Evolutionary conservation across 2,329 filamentous ascomycete species (phyloP), one percentile per base, ranked within the genome.

Genomic region (Aureobasidium subglaciale): DNA sequence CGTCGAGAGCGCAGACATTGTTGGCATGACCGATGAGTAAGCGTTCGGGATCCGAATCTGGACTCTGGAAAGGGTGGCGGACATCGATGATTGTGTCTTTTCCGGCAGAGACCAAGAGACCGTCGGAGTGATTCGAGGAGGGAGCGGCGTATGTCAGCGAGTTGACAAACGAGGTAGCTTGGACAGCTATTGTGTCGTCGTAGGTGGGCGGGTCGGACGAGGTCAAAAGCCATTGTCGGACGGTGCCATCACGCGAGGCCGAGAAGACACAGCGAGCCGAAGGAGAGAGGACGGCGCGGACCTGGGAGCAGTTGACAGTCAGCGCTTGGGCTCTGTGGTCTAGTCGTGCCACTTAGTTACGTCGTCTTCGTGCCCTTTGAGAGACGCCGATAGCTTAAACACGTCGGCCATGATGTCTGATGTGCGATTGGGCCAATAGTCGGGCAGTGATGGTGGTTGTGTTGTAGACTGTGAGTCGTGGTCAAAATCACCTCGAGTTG

Each of bases 51-150:
- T 92, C 86, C 61, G 90, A 86, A 29, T 85, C 79, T 1, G 85
- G 76, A 24, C 78, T 71, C 50, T 85, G 81, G 10, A 77, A 79
- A 5, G 88, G 86, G 59, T 85, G 82, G 65, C 90, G 85, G 46
- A 95, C 88, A 68, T 97, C 92, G 64, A 99, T 92, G 60, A 97
- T 87, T 29, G 89, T 86, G 67, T 97, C 93, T 67, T 92, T 88
- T 57, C 93, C 93, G 60, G 88, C 90, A 0, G 91, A 93, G 7
- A 95, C 78, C 35, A 97, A 79, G 4, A 96, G 79, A 11, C 93
- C 93, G 53, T 93, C 81, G 0, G 89, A 83, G 62, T 84, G 85
- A 7, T 82, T 76, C 49, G 78, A 67, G 13, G 82, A 86, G 0
- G 91, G 83, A 2, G 84, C 84, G 0, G 90, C 75, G 63, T 87